Percentiles rank a stretch among this genome's conserved stretches.
phyloP scores from a whole-genome alignment of 495 filamentous ascomycete genomes.

The Delitschia confertaspora region DNA sequence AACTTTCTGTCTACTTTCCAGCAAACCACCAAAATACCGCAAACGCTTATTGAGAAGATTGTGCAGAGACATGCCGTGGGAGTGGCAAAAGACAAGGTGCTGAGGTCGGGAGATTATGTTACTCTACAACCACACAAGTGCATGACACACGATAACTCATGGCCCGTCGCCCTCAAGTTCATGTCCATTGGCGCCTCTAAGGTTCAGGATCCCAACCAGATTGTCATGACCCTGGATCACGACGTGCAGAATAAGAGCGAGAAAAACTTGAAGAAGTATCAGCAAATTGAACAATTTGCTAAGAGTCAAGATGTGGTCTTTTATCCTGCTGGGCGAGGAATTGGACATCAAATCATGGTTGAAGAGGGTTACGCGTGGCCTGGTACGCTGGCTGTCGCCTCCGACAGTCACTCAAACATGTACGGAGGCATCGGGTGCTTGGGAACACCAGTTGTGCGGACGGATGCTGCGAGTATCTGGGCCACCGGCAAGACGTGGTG shows the following conservation, averaged over 20 bases:
- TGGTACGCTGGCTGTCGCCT: slow-evolving; percentile 73
- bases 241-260: slow-evolving; percentile 86
- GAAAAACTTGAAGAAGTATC: slow-evolving; percentile 75
- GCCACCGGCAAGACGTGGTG: slow-evolving; percentile 79
- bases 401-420: slow-evolving; percentile 78
- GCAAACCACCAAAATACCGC: slow-evolving; percentile 39
- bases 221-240: slow-evolving; percentile 88
- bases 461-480: slow-evolving; percentile 82
- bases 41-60: slow-evolving; percentile 90
- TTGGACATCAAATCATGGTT: slow-evolving; percentile 86
- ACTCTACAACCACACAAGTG: slow-evolving; percentile 62
- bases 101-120: slow-evolving; percentile 74
- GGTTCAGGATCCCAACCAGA: slow-evolving; percentile 61
- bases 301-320: slow-evolving; percentile 71
- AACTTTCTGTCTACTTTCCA: slow-evolving; percentile 33
- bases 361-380: slow-evolving; percentile 78
- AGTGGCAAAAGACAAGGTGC: slow-evolving; percentile 60
- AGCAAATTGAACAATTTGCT: slow-evolving; percentile 80
- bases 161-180: slow-evolving; percentile 78
- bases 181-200: slow-evolving; percentile 77
- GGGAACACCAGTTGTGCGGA: slow-evolving; percentile 77
- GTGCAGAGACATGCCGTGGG: slow-evolving; percentile 70
- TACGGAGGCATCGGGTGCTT: slow-evolving; percentile 77
- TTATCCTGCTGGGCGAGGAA: slow-evolving; percentile 74
- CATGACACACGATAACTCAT: slow-evolving; percentile 94